Evolutionary conservation across 192 early-diverging fungal genomes (phyloP).

Genomic region (Coemansia interrupta): DNA sequence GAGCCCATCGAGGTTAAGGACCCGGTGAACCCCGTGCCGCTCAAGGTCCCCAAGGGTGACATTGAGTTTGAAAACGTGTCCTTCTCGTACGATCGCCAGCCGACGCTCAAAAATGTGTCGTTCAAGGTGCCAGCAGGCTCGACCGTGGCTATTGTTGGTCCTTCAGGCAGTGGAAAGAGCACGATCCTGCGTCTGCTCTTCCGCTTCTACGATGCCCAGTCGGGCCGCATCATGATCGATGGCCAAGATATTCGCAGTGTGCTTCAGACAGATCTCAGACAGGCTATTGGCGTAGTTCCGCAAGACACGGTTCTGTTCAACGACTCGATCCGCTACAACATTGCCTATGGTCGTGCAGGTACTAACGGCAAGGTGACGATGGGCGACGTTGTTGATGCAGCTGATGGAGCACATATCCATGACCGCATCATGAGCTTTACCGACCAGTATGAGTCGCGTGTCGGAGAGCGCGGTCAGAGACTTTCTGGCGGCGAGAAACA

Average conservation of each 20-base stretch:
- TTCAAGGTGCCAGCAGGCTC: conserved; percentile 48
- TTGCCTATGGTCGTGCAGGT: conserved; percentile 72
- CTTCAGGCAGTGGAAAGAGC: conserved; percentile 67
- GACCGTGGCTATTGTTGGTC: conserved; percentile 50
- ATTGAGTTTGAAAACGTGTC: conserved; percentile 63
- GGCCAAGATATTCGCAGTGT: conserved; percentile 71
- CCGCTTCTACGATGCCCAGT: conserved; percentile 83
- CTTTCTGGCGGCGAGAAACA: conserved; percentile 94
- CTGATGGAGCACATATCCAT: conserved; percentile 72
- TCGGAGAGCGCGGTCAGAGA: conserved; percentile 87
- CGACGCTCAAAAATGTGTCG: conserved; percentile 42
- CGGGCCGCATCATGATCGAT: conserved; percentile 82
- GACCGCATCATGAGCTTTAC: conserved; percentile 71
- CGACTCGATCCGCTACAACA: conserved; percentile 91
- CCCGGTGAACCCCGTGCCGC: conserved; percentile 18
- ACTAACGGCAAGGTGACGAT: conserved; percentile 55
- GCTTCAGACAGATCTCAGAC: conserved; percentile 58
- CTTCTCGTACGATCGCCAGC: conserved; percentile 64
- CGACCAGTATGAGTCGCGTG: conserved; percentile 77
- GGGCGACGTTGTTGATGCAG: conserved; percentile 68
- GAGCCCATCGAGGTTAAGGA: conserved; percentile 50
- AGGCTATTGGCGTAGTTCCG: conserved; percentile 88
- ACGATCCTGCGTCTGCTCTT: conserved; percentile 78
- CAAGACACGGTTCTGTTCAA: conserved; percentile 97
- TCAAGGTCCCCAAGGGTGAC: conserved; percentile 50